These are phyloP conservation scores for Kondoa subrosea DNA, from an alignment of 768 basidiomycete genomes.

Conservation along the genomic window DNA sequence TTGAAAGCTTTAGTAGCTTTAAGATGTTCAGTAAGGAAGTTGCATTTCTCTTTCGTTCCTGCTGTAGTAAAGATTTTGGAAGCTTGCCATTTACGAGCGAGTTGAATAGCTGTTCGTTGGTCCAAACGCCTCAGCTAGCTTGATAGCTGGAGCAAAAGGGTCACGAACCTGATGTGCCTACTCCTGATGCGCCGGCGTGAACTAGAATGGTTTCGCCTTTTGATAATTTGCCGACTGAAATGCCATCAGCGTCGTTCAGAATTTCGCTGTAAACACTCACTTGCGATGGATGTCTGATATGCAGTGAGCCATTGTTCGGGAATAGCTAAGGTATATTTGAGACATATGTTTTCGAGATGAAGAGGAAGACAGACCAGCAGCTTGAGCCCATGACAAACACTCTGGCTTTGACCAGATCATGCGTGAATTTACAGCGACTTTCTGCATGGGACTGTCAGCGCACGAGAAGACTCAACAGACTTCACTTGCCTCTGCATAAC, in stretches of 20 bases:
- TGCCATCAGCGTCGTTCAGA: conserved; percentile 43
- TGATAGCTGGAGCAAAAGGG: not conserved
- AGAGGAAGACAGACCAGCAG: too few relatives aligned
- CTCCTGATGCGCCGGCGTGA: conserved; percentile 59
- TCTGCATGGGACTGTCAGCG: too few relatives aligned
- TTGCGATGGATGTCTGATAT: conserved; percentile 28
- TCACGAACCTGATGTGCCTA: not conserved
- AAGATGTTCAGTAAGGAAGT: conserved; percentile 51
- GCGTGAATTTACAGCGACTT: conserved; percentile 44
- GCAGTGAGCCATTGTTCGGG: conserved; percentile 82
- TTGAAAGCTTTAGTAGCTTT: conserved; percentile 32
- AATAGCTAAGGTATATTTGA: conserved; percentile 32
- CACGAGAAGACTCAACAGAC: too few relatives aligned
- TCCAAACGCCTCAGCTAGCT: not conserved
- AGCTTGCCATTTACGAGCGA: conserved; percentile 56
- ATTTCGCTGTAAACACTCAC: not conserved
- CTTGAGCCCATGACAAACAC: conserved; percentile 61
- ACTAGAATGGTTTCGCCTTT: conserved; percentile 59
- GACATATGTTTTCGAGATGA: conserved; percentile 26
- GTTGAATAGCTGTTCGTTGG: conserved; percentile 52
- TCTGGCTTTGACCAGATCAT: conserved; percentile 59
- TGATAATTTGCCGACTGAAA: conserved; percentile 52
- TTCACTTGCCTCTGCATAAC: conserved; percentile 29
- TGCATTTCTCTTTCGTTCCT: conserved; percentile 63
- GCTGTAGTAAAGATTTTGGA: conserved; percentile 65